These are phyloP conservation scores for Caryopteris hybrid DNA, from an alignment of 305 asterid species.

Conservation along the genomic window DNA sequence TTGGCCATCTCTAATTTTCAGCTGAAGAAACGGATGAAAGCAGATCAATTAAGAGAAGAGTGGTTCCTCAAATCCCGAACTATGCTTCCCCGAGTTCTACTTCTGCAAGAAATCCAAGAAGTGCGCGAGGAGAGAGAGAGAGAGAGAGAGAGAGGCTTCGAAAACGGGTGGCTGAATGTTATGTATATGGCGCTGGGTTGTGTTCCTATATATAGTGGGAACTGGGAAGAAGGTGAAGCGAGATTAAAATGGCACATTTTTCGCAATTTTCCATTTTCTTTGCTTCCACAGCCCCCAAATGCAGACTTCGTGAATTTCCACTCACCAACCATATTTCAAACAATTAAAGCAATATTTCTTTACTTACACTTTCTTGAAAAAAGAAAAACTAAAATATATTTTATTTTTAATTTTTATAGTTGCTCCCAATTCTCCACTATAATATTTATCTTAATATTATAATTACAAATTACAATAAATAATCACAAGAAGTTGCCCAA, in stretches of 20 bases:
- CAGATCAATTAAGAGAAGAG: constrained; percentile 15
- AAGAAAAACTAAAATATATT: background rate
- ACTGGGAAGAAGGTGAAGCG: constrained; percentile 16
- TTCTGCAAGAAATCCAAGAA: background rate
- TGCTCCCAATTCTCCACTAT: background rate
- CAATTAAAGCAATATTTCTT: background rate
- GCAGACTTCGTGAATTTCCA: constrained; percentile 44
- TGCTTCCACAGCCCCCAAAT: constrained; percentile 44
- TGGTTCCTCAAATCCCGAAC: background rate
- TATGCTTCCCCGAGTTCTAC: background rate
- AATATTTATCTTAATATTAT: too few species aligned
- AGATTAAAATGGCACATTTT: constrained; percentile 9
- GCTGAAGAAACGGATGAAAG: constrained; percentile 10
- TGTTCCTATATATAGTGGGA: constrained; percentile 22
- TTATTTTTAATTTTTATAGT: background rate
- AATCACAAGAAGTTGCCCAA: too few species aligned
- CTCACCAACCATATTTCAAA: constrained; percentile 28
- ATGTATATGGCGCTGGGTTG: constrained; percentile 18
- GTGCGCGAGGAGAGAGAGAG: background rate
- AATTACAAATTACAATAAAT: too few species aligned
- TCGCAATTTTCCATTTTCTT: constrained; percentile 25
- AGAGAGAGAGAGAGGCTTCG: constrained; percentile 1
- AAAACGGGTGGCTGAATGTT: constrained; percentile 9
- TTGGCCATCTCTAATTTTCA: constrained; percentile 54
- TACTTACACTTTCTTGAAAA: background rate